A percentile compares a stretch with the other conserved stretches of the same genome.
Conservation (phyloP, 148 eudicot genomes). For the Vaccinium vitisidaea region DNA sequence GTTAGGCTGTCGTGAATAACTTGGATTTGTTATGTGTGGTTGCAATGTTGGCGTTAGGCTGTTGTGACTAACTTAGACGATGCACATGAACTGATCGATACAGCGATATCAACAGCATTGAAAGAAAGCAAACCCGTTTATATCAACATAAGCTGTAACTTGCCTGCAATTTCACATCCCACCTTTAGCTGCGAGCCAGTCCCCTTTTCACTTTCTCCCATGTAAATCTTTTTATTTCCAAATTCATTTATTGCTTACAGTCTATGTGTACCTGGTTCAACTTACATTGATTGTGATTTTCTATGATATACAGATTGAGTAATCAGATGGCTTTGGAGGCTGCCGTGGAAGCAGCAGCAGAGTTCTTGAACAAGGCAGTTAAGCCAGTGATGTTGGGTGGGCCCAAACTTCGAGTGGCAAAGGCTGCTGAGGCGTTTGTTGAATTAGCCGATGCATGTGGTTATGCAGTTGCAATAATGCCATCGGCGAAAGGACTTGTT, state of each 20-base stretch:
- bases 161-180: conserved; percentile 70
- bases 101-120: conserved; percentile 76
- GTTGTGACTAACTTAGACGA: conserved; percentile 77
- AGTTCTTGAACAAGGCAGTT: conserved; percentile 68
- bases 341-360: conserved; percentile 74
- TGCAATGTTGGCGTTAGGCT: conserved; percentile 36
- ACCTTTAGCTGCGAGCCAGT: conserved; percentile 72
- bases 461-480: too few species aligned
- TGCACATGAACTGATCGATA: conserved; percentile 72
- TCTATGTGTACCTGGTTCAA: not conserved
- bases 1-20: too few species aligned
- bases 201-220: conserved; percentile 58
- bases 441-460: too few species aligned
- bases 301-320: conserved; percentile 41
- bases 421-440: conserved; percentile 54
- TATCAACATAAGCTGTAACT: conserved; percentile 64
- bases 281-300: not conserved
- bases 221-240: conserved; percentile 22
- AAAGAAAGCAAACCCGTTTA: conserved; percentile 90
- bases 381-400: conserved; percentile 81
- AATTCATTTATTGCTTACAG: not conserved
- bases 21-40: not conserved
- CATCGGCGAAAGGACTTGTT: too few species aligned
- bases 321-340: conserved; percentile 59
- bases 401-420: conserved; percentile 58